These are phyloP conservation scores for Kickxella alabastrina DNA, from an alignment of 192 early-diverging fungal genomes.

Conservation along the genomic window DNA sequence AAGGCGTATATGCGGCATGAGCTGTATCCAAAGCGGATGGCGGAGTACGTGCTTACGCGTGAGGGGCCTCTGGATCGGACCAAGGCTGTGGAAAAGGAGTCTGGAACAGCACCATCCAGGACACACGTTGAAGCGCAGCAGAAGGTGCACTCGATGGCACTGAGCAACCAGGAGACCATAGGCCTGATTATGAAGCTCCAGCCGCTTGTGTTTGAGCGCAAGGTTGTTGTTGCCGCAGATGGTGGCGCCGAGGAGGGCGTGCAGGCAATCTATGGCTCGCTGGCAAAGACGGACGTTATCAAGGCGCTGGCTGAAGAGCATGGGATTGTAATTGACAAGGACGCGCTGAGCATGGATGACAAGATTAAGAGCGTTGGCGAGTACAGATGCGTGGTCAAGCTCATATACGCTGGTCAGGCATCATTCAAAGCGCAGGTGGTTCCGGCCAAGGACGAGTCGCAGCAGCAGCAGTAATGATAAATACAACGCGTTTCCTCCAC, in stretches of 20 bases:
- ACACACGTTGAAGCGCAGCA: conserved; percentile 5
- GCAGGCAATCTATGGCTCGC: conserved; percentile 41
- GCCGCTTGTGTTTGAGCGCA: conserved; percentile 45
- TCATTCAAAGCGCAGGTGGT: conserved; percentile 30
- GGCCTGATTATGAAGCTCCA: conserved; percentile 15
- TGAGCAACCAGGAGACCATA: conserved; percentile 40
- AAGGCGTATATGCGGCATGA: conserved; percentile 47
- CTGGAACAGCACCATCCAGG: neutral
- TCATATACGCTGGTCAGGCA: conserved; percentile 43
- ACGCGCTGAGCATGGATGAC: conserved; percentile 41
- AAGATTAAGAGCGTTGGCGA: conserved; percentile 49
- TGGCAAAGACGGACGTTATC: conserved; percentile 39
- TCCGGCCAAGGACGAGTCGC: conserved; percentile 2
- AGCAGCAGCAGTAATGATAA: too few relatives aligned
- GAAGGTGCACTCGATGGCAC: conserved; percentile 27
- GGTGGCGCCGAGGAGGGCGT: neutral
- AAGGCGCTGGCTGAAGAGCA: conserved; percentile 28
- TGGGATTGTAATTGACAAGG: conserved; percentile 35
- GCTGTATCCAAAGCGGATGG: conserved; percentile 48
- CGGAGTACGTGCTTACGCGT: conserved; percentile 33
- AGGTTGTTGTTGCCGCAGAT: conserved; percentile 6
- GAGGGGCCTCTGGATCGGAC: conserved; percentile 38
- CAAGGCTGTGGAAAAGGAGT: conserved; percentile 9
- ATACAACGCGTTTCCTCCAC: too few relatives aligned
- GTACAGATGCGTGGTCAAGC: conserved; percentile 41